Evolutionary conservation across 2,329 filamentous ascomycete genomes (phyloP), one percentile per base, ranked within the genome.

Genomic region (Ascochyta rabiei): DNA sequence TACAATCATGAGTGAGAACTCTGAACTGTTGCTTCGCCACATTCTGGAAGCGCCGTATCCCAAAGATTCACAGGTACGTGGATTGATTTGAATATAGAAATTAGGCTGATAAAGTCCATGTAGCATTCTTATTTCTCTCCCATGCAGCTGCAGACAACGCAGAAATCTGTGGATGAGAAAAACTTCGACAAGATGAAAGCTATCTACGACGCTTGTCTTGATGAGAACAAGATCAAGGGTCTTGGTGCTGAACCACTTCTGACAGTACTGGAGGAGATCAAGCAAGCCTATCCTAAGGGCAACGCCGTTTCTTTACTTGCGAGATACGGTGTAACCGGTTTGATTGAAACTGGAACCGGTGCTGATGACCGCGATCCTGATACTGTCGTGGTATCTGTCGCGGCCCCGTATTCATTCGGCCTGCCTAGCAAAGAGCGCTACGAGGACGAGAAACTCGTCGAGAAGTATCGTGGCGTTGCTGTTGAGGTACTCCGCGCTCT

Each of bases 161-260:
- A 75, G 12, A 76, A 78, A 38, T 79, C 77, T 3, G 75, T 77
- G 1, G 85, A 88, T 53, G 78, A 84, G 64, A 72, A 82, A 26
- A 91, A 89, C 67, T 90, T 90, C 65, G 74, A 83, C 56, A 87
- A 88, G 71, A 76, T 91, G 66, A 84, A 88, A 69, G 74, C 80
- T 40, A 83, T 81, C 0, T 91, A 90, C 64, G 75, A 84, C 57
- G 82, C 87, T 30, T 91, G 89, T 66, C 81, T 89, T 71, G 80
- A 90, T 62, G 82, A 87, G 66, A 77, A 81, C 7, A 73, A 76
- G 9, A 81, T 89, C 44, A 81, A 82, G 59, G 72, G 81, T 38
- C 68, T 79, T 10, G 88, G 86, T 2, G 75, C 82, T 6, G 70
- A 79, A 53, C 87, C 87, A 2, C 70, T 91, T 35, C 69, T 80